These are phyloP conservation scores for Alternaria tenuissima DNA, from an alignment of 2,329 filamentous ascomycete genomes.

Conservation along the genomic window DNA sequence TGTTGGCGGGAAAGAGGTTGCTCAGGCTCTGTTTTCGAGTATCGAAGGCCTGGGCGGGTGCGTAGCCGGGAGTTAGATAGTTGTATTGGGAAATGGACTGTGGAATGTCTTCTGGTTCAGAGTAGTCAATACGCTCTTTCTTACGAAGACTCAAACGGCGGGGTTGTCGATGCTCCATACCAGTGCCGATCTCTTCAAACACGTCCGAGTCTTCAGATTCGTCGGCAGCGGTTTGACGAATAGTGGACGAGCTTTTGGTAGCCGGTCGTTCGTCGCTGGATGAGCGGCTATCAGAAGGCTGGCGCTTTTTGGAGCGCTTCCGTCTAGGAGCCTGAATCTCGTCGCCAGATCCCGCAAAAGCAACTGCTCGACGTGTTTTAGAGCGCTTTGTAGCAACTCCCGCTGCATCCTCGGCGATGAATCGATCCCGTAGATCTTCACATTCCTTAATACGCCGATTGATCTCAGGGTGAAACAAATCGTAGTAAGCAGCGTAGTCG, in stretches of 20 bases:
- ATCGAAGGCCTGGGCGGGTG: neutral
- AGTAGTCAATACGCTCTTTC: conserved; percentile 24
- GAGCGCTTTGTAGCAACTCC: neutral
- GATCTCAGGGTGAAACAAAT: conserved; percentile 20
- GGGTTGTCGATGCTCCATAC: neutral
- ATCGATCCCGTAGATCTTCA: conserved; percentile 4
- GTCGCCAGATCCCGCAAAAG: neutral
- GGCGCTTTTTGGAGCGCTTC: neutral
- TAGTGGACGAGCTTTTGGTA: neutral
- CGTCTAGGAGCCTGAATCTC: neutral
- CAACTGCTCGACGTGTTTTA: neutral
- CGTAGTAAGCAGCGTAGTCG: conserved; percentile 24
- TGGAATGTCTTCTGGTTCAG: neutral
- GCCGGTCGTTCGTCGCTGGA: conserved; percentile 1
- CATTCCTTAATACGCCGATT: conserved; percentile 20
- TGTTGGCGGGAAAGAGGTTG: conserved; percentile 1
- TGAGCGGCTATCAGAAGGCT: conserved; percentile 1
- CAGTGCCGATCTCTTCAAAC: neutral
- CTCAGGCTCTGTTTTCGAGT: conserved; percentile 11
- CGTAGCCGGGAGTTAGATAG: neutral
- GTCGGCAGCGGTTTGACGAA: neutral
- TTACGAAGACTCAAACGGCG: conserved; percentile 18
- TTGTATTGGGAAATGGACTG: neutral
- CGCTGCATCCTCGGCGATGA: conserved; percentile 9
- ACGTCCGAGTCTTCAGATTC: conserved; percentile 4